Conservation (phyloP, 2,329 filamentous ascomycete species). For the Fusarium avenaceum region DNA sequence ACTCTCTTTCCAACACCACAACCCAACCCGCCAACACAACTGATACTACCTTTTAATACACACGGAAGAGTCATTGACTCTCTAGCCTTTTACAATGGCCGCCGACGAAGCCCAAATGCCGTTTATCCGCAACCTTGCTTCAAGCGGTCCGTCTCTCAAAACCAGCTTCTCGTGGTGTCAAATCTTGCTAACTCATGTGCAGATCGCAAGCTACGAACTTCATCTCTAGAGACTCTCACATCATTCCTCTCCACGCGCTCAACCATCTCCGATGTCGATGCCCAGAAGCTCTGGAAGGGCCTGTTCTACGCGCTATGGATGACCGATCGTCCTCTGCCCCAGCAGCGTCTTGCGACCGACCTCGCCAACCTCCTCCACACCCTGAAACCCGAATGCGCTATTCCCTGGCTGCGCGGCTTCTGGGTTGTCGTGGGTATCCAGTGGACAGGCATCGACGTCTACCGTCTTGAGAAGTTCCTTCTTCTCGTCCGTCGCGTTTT, state of each 20-base stretch:
- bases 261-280: conserved; percentile 74
- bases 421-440: conserved; percentile 78
- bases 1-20: neutral
- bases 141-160: conserved; percentile 75
- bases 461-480: conserved; percentile 93
- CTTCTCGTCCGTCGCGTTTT: conserved; percentile 85
- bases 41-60: rapidly evolving
- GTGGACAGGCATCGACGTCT: conserved; percentile 80
- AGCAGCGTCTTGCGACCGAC: conserved; percentile 84
- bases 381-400: conserved; percentile 63
- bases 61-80: conserved; percentile 23
- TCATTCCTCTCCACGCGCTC: conserved; percentile 78
- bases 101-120: conserved; percentile 67
- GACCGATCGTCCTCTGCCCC: conserved; percentile 88
- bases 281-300: conserved; percentile 93
- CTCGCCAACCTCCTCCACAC: conserved; percentile 76
- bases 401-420: conserved; percentile 72
- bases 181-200: conserved; percentile 7
- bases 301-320: conserved; percentile 96
- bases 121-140: conserved; percentile 86
- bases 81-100: conserved; percentile 40
- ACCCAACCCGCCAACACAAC: neutral
- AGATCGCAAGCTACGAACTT: conserved; percentile 84
- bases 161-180: neutral
- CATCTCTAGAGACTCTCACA: conserved; percentile 81